A percentile compares a stretch with the other conserved stretches of the same genome.
phyloP scores from a whole-genome alignment of 768 basidiomycete genomes.

The Termitomyces sp. region DNA sequence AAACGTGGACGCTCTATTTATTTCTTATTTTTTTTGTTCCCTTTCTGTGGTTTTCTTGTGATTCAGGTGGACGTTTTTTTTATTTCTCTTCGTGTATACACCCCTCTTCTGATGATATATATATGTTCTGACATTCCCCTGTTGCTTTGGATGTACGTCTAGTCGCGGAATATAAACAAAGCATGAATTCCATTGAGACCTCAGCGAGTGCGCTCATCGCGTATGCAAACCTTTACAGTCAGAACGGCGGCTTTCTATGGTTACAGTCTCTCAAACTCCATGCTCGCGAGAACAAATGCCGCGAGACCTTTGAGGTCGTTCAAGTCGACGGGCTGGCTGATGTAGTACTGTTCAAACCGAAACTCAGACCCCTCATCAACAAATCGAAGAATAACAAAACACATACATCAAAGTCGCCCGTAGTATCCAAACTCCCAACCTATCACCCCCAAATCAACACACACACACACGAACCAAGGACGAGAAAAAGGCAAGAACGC shows the following conservation, averaged over 20 bases:
- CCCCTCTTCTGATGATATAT: not conserved
- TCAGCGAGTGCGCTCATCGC: too few relatives aligned
- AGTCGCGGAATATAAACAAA: not conserved
- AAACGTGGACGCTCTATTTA: not conserved
- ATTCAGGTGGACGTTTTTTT: not conserved
- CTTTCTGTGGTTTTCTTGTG: not conserved
- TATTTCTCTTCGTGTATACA: not conserved
- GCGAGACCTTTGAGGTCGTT: slow-evolving; percentile 45
- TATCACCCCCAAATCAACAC: slow-evolving; percentile 6
- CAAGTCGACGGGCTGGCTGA: slow-evolving; percentile 30
- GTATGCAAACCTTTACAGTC: too few relatives aligned
- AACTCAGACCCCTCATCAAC: not conserved
- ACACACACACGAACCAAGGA: too few relatives aligned
- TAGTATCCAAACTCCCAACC: slow-evolving; percentile 36
- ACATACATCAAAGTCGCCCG: slow-evolving; percentile 33
- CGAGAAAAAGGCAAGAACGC: slow-evolving; percentile 14
- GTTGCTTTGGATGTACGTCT: not conserved
- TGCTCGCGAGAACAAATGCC: slow-evolving; percentile 40
- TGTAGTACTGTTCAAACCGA: slow-evolving; percentile 32
- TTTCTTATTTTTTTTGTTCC: not conserved
- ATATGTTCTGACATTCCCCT: too few relatives aligned
- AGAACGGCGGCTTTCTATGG: not conserved
- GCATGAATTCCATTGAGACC: not conserved
- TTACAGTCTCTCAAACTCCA: slow-evolving; percentile 33
- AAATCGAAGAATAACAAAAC: not conserved